A percentile compares a stretch with the other conserved stretches of the same genome.
phyloP scores from a whole-genome alignment of 2,329 filamentous ascomycete species.

The Sclerotinia glacialis region DNA sequence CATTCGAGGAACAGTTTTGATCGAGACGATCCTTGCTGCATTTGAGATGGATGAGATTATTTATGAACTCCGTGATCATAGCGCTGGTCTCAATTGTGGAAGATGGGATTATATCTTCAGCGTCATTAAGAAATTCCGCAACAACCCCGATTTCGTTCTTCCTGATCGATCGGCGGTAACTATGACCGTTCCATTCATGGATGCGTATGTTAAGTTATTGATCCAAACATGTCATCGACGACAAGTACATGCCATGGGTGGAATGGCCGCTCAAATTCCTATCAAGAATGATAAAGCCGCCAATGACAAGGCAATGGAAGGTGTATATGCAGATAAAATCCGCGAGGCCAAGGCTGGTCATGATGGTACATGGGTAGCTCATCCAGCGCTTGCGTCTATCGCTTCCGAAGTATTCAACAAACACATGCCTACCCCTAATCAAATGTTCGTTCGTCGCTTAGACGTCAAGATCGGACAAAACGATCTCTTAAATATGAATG shows the following conservation, averaged over 20 bases:
- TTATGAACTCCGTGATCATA: slow-evolving; percentile 96
- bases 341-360: slow-evolving; percentile 93
- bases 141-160: slow-evolving; percentile 88
- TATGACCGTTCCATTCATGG: slow-evolving; percentile 98
- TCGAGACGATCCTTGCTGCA: slow-evolving; percentile 95
- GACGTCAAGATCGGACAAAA: slow-evolving; percentile 83
- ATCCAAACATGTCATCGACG: slow-evolving; percentile 98
- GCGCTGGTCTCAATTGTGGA: slow-evolving; percentile 93
- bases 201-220: slow-evolving; percentile 92
- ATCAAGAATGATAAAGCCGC: slow-evolving; percentile 92
- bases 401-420: slow-evolving; percentile 94
- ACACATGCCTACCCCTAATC: slow-evolving; percentile 98
- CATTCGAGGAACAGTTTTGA: slow-evolving; percentile 90
- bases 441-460: slow-evolving; percentile 85
- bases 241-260: slow-evolving; percentile 97
- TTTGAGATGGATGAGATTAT: slow-evolving; percentile 99
- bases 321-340: slow-evolving; percentile 90
- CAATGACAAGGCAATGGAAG: slow-evolving; percentile 93
- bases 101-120: slow-evolving; percentile 99
- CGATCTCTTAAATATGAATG: slow-evolving; percentile 97
- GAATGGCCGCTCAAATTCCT: slow-evolving; percentile 98
- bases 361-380: slow-evolving; percentile 95
- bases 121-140: slow-evolving; percentile 98
- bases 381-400: slow-evolving; percentile 85
- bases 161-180: slow-evolving; percentile 89